Base-by-base conservation (phyloP, 768 basidiomycete species). In the Tulasnella sp. region DNA sequence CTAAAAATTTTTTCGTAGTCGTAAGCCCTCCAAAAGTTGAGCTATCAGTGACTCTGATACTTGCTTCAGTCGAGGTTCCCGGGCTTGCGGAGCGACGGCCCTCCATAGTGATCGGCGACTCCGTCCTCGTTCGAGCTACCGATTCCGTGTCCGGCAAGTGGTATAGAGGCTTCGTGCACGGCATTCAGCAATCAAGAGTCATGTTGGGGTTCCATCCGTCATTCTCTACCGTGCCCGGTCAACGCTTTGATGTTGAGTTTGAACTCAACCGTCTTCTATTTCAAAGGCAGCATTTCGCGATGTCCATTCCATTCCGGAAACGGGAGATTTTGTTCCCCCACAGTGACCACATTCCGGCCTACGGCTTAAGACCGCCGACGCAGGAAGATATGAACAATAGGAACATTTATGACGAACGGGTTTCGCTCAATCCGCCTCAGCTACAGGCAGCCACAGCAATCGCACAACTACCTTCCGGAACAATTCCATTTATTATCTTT, bases 151-250 rank as follows among this genome's bases (percentile, higher is more conserved):
- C 77, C 28, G 41, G 24, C 50, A 78, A 87, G 42, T 92, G 91
- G 91, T 91, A 86, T 78, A 88, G 90, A 84, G 92, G 92, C 16
- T 87, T 87, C 48, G 92, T 92, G 7, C 91, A 92, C 76, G 83
- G 87, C 6, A 87, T 92, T 20, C 88, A 86, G 41, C 85, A 88
- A 80, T 85, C 86, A 12, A 87, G 89, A 84, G 90, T 93, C 11
- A 88, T 87, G 1, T 86, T 93, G 0, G 85, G 87, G n/a, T 91
- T 93, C 80, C 80, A 83, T 80, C 74, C 24, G 0, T 86, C 87
- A 6, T 93, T 93, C 84, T 81, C 81, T 24, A 84, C 83, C 8
- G 86, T 84, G 83, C 81, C 83, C 1, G 86, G 86, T 3, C 86
- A 88, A 58, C 85, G 76, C 0, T 92, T 89, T 83, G 87, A 88